Conservation (phyloP, 352 stramenopile genomes). For the Peronospora destructor region DNA sequence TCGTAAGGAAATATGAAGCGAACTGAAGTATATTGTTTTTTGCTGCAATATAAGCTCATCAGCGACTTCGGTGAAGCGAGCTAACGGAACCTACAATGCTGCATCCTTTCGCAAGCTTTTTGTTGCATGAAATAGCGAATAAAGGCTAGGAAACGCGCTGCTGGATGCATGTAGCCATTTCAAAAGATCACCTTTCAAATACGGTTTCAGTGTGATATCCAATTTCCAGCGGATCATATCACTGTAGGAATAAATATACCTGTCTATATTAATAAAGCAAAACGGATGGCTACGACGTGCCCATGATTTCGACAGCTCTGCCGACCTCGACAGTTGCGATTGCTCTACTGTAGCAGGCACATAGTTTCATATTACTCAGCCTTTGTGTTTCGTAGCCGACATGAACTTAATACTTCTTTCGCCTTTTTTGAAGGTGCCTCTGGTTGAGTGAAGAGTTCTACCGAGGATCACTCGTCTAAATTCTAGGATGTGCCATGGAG, state of each 20-base stretch:
- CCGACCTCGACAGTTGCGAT: conserved; percentile 2
- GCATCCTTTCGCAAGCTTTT: no score
- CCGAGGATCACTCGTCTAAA: conserved; percentile 6
- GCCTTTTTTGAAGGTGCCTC: conserved; percentile 7
- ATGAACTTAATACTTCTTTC: conserved; percentile 18
- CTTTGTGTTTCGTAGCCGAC: neutral
- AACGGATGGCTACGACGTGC: conserved; percentile 14
- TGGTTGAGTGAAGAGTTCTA: conserved; percentile 27
- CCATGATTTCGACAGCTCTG: neutral
- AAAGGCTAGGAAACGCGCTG: conserved; percentile 28
- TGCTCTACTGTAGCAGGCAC: neutral
- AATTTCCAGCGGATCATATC: neutral
- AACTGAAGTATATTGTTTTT: no score
- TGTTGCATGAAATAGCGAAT: no score
- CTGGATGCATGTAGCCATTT: conserved; percentile 11
- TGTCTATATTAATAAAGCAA: neutral
- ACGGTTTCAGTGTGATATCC: neutral
- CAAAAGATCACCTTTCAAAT: conserved; percentile 16
- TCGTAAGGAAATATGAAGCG: no score
- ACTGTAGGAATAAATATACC: neutral
- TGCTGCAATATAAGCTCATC: no score
- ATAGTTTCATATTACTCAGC: neutral
- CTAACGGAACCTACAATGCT: no score
- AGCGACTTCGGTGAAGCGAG: no score
- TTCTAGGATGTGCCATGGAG: conserved; percentile 11